Evolutionary conservation across 306 rosid genomes (phyloP).

Genomic region (Acmispon strigosus): DNA sequence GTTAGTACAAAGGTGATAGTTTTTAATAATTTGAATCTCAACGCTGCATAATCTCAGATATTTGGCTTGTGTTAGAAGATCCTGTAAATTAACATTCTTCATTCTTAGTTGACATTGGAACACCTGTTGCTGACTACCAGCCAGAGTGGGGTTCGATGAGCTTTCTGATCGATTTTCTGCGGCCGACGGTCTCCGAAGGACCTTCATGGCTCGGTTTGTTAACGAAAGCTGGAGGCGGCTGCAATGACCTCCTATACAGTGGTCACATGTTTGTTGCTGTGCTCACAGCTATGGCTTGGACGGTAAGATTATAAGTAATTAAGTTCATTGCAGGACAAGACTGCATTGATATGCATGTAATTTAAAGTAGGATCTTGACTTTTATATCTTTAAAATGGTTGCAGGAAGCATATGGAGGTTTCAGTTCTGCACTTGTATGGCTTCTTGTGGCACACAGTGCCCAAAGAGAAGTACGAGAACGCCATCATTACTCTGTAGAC

Average conservation of each 20-base stretch:
- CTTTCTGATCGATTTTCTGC: slow-evolving; percentile 68
- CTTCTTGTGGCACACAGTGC: slow-evolving; percentile 75
- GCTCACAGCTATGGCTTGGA: slow-evolving; percentile 99
- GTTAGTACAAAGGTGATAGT: background rate
- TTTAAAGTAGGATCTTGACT: slow-evolving; percentile 3
- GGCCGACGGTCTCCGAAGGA: slow-evolving; percentile 69
- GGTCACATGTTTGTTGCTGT: slow-evolving; percentile 98
- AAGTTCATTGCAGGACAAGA: background rate
- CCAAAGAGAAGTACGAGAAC: slow-evolving; percentile 92
- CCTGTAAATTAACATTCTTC: slow-evolving; percentile 24
- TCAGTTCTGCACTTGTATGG: slow-evolving; percentile 84
- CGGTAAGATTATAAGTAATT: slow-evolving; percentile 40
- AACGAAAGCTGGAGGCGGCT: slow-evolving; percentile 90
- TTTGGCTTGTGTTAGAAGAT: slow-evolving; percentile 18
- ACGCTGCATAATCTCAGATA: background rate
- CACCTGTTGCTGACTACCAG: slow-evolving; percentile 35
- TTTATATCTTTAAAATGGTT: slow-evolving; percentile 5
- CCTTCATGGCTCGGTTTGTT: slow-evolving; percentile 74
- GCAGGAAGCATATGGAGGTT: slow-evolving; percentile 97
- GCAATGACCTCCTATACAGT: slow-evolving; percentile 91
- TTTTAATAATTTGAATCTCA: background rate
- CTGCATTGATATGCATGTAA: background rate
- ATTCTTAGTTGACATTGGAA: slow-evolving; percentile 60
- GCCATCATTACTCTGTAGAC: slow-evolving; percentile 81
- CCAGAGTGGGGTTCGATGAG: slow-evolving; percentile 88